Evolutionary conservation across 2,329 filamentous ascomycete genomes (phyloP), one percentile per base, ranked within the genome.

Genomic region (Colletotrichum salicis): DNA sequence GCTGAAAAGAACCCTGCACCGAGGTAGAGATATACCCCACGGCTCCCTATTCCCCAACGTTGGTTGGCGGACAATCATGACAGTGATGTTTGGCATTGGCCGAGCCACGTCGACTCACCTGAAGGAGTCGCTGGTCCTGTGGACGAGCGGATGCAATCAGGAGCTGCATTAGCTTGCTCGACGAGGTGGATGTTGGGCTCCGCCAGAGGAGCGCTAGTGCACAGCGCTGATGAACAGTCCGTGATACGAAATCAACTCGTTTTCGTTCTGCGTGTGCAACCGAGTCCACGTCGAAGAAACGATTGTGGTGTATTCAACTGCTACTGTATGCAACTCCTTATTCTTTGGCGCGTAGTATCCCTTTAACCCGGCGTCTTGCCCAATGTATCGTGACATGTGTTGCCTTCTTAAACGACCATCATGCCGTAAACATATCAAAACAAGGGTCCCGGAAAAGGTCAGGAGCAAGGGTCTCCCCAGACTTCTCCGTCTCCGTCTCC

Each of bases 61-160:
- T 71, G 69, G 65, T 71, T 71, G 65, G 65, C 60, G 65, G 69
- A 69, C 59, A 71, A 64, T 69, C 59, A 69, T 22, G 41, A 55
- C 55, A 71, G 45, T 60, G 64, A 45, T 59, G 54, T 68, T 59
- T 63, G 59, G 65, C 35, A 71, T 60, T 71, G 69, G 69, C 35
- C 59, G 54, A 71, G 65, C 54, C 69, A 55, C 65, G 55, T 56
- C 59, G 69, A 68, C 69, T 71, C 65, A 71, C 65, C 69, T 68
- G 59, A 71, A 71, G 59, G 59, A 71, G 65, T 63, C 48, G 59
- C 58, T 45, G 65, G 64, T 58, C 57, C 52, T 62, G 52, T 62
- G 22, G 58, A 67, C 33, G 41, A 60, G 59, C 59, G 54, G 45
- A 55, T 55, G 58, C 37, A 55, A 51, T 35, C 54, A 64, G 69